Conservation (phyloP, 495 filamentous ascomycete genomes). For the Daldinia childiae region DNA sequence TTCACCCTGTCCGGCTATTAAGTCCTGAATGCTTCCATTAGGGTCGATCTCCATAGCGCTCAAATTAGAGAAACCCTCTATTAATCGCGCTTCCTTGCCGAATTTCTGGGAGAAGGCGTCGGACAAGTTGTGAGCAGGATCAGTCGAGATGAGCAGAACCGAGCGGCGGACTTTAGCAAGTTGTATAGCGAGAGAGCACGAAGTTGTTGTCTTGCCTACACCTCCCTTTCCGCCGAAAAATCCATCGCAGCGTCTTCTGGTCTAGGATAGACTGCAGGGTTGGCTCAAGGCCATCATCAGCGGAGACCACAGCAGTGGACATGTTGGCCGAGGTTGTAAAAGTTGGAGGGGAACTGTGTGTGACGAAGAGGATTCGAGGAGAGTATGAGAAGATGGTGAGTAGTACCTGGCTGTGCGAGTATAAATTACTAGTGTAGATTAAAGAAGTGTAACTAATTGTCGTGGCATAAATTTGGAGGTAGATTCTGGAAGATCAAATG, state of each 20-base stretch:
- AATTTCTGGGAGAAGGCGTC: slow-evolving; percentile 99
- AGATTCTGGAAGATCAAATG: slow-evolving; percentile 29
- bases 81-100: slow-evolving; percentile 93
- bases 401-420: neutral
- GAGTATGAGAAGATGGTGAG: neutral
- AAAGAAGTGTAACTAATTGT: slow-evolving; percentile 45
- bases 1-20: slow-evolving; percentile 83
- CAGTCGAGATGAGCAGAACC: slow-evolving; percentile 96
- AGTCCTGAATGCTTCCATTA: slow-evolving; percentile 96
- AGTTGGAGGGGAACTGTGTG: neutral
- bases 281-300: slow-evolving; percentile 83
- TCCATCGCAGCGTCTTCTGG: slow-evolving; percentile 95
- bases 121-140: slow-evolving; percentile 97
- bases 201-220: slow-evolving; percentile 99
- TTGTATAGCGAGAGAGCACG: slow-evolving; percentile 96
- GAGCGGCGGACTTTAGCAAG: slow-evolving; percentile 95
- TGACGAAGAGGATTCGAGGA: slow-evolving; percentile 15
- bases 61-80: slow-evolving; percentile 92
- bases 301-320: slow-evolving; percentile 71
- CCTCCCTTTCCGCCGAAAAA: slow-evolving; percentile 99
- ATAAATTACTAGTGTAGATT: slow-evolving; percentile 5
- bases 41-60: slow-evolving; percentile 99
- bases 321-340: slow-evolving; percentile 47
- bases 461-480: slow-evolving; percentile 32
- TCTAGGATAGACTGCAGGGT: slow-evolving; percentile 93